phyloP scores from a whole-genome alignment of 306 rosid genomes.

The Cicer yamashitae region DNA sequence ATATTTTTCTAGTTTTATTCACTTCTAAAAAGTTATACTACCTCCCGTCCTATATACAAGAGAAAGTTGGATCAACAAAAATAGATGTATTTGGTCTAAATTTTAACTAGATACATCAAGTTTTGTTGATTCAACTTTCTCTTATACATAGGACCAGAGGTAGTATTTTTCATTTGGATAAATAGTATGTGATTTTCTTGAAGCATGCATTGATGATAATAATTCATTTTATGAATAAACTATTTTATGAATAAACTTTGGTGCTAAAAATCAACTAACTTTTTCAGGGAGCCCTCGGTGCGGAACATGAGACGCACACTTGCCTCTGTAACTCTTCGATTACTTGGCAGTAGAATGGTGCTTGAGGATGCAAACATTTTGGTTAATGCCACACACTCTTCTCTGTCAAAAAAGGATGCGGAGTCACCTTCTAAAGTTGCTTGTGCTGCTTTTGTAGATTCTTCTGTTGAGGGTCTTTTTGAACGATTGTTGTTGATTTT shows the following conservation, averaged over 20 bases:
- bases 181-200: constrained; percentile 18
- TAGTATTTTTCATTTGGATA: neutral
- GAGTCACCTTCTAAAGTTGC: constrained; percentile 68
- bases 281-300: constrained; percentile 81
- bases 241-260: constrained; percentile 19
- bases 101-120: too few species aligned
- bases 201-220: constrained; percentile 24
- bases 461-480: constrained; percentile 69
- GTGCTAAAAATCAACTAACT: neutral
- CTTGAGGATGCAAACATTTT: constrained; percentile 67
- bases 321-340: constrained; percentile 80
- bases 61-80: too few species aligned
- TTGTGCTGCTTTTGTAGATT: constrained; percentile 52
- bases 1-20: too few species aligned
- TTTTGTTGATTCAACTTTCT: too few species aligned
- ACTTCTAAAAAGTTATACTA: too few species aligned
- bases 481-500: constrained; percentile 76
- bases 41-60: too few species aligned
- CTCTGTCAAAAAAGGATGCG: constrained; percentile 62
- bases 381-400: constrained; percentile 47
- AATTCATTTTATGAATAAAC: constrained; percentile 3
- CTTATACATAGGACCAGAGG: too few species aligned
- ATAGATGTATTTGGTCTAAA: too few species aligned
- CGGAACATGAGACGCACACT: constrained; percentile 74
- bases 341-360: constrained; percentile 80